Base-by-base conservation (phyloP, 495 filamentous ascomycete genomes). In the Viridothelium virens region DNA sequence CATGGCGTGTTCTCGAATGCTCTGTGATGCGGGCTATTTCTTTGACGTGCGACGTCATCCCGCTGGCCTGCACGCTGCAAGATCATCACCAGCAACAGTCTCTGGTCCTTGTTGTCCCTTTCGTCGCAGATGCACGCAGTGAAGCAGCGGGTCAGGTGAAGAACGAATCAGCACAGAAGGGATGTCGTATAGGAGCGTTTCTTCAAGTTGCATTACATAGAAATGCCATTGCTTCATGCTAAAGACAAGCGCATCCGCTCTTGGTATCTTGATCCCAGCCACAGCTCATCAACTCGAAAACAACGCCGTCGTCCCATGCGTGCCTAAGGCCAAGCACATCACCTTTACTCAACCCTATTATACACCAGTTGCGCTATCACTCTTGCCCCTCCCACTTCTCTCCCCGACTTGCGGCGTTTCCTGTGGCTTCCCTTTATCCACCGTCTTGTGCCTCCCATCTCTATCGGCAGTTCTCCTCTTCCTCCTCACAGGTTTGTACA, bases 401-500 rank as follows among this genome's bases (percentile, higher is more conserved):
- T 62, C 65, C 7, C 69, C 56, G 25, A 39, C 56, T 61, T 65
- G 37, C 64, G 64, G 65, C 37, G 65, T 69, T 63, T 72, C 71
- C 65, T 67, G 67, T 5, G 36, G n/a, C 12, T 38, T 65, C 46
- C 66, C 67, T 46, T 63, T 66, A 18, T 70, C 70, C 9, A 64
- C 67, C 36, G 64, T 47, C 64, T 64, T 69, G 61, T 65, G 65
- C 48, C 53, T 62, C 16, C 66, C 66, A 1, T 44, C 65, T 41
- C 36, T 25, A 63, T 59, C 53, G 6, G 53, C 53, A 5, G 53
- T 36, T 59, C 72, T 69, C 50, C 79, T 75, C 74, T 86, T 83
- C 76, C 85, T 80, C 66, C 85, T 82, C 56, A 84, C 82, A 2
- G 89, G 88, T 75, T 88, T 82, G 77, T 97, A 97, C 7, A 96